Evolutionary conservation across 306 rosid genomes (phyloP).

Genomic region (Canavalia ensiformis): DNA sequence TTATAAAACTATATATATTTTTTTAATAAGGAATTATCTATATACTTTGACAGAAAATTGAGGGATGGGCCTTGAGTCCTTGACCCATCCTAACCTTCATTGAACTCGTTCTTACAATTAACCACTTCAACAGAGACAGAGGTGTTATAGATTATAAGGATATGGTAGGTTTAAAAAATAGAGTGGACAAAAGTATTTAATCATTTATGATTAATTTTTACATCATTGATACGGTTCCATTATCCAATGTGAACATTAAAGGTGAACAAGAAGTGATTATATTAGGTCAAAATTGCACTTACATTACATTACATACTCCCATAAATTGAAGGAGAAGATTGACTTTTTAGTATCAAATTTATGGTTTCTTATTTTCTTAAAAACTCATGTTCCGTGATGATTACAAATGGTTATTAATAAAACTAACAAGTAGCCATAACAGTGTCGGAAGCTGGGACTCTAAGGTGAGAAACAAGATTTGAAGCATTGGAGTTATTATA

Average conservation of each 20-base stretch:
- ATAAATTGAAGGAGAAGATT: not conserved
- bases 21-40: too few relatives aligned
- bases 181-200: not conserved
- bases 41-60: not conserved
- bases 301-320: not conserved
- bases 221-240: too few relatives aligned
- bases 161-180: not conserved
- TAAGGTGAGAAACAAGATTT: slow-evolving; percentile 19
- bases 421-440: slow-evolving; percentile 55
- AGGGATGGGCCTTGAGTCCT: not conserved
- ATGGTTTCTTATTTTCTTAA: not conserved
- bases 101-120: not conserved
- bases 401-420: not conserved
- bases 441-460: slow-evolving; percentile 39
- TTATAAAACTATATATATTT: too few relatives aligned
- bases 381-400: not conserved
- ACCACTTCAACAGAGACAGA: not conserved
- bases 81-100: not conserved
- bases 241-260: not conserved
- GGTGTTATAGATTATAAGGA: not conserved
- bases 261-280: not conserved
- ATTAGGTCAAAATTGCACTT: not conserved
- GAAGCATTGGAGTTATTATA: not conserved
- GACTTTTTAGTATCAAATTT: not conserved
- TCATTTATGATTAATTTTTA: not conserved